These are phyloP conservation scores for Neofusicoccum umdonicola DNA, from an alignment of 2,329 filamentous ascomycete genomes.

Conservation along the genomic window DNA sequence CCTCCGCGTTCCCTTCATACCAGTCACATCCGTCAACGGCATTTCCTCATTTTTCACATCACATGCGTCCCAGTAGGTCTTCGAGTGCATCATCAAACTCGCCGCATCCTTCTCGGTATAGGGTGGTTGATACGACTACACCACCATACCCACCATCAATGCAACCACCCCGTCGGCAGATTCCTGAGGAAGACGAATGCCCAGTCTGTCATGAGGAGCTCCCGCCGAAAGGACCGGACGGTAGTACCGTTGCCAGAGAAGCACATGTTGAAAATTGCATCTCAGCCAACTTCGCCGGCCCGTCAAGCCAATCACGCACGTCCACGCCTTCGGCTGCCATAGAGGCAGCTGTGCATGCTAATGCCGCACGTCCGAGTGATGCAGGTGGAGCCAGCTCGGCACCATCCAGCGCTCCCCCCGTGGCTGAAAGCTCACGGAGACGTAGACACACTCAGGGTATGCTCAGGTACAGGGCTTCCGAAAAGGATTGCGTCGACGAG, in stretches of 20 bases:
- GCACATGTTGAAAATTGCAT: constrained; percentile 47
- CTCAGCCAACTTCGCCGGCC: constrained; percentile 24
- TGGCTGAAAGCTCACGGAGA: constrained; percentile 6
- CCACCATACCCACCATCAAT: constrained; percentile 21
- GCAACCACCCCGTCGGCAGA: constrained; percentile 23
- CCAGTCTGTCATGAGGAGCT: constrained; percentile 73
- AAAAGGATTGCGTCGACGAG: constrained; percentile 62
- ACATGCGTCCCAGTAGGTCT: constrained; percentile 6
- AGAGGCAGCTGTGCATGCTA: neutral
- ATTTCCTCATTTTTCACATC: neutral
- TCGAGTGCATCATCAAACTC: constrained; percentile 10
- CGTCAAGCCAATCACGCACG: neutral
- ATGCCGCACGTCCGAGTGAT: neutral
- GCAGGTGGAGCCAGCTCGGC: neutral
- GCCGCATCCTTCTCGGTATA: constrained; percentile 16
- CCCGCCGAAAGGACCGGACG: constrained; percentile 49
- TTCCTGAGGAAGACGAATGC: constrained; percentile 72
- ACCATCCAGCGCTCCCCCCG: neutral
- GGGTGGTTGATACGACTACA: neutral
- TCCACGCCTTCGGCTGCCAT: neutral
- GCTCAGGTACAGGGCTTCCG: constrained; percentile 56
- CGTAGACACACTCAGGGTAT: constrained; percentile 33
- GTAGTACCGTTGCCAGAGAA: constrained; percentile 41
- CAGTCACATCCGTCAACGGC: neutral
- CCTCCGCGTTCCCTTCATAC: neutral